These are phyloP conservation scores for Obba rivulosa DNA, from an alignment of 768 basidiomycete genomes.

Conservation along the genomic window DNA sequence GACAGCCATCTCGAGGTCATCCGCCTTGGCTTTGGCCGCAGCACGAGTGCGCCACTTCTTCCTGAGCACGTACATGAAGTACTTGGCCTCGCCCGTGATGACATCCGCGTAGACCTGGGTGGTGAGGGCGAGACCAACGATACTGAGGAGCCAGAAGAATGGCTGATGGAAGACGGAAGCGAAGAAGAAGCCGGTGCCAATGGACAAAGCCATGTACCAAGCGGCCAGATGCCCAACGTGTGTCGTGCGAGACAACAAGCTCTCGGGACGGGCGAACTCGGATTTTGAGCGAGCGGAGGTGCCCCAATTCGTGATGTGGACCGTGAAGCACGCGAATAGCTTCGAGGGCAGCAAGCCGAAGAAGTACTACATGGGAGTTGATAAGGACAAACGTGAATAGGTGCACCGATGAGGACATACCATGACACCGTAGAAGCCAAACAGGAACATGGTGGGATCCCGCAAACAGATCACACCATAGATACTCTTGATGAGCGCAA, in stretches of 20 bases:
- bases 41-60: conserved; percentile 7
- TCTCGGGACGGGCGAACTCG: conserved; percentile 11
- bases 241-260: conserved; percentile 8
- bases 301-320: conserved; percentile 9
- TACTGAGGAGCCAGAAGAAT: conserved; percentile 6
- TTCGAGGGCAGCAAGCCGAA: conserved; percentile 10
- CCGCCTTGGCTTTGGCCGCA: conserved; percentile 1
- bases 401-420: not conserved
- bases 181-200: conserved; percentile 14
- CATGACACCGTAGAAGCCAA: conserved; percentile 14
- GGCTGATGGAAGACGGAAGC: conserved; percentile 8
- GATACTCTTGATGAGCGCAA: conserved; percentile 15
- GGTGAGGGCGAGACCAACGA: conserved; percentile 1
- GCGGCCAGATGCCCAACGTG: conserved; percentile 11
- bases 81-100: conserved; percentile 9
- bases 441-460: conserved; percentile 13
- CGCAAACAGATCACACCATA: conserved; percentile 14
- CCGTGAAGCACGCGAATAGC: conserved; percentile 11
- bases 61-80: conserved; percentile 8
- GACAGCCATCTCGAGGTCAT: conserved; percentile 11
- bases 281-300: conserved; percentile 12
- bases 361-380: conserved; percentile 4
- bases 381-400: not conserved
- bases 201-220: conserved; percentile 14
- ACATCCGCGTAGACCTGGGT: conserved; percentile 10